Conservation (phyloP, 805 yeast species). For the Priceomyces haplophilus region DNA sequence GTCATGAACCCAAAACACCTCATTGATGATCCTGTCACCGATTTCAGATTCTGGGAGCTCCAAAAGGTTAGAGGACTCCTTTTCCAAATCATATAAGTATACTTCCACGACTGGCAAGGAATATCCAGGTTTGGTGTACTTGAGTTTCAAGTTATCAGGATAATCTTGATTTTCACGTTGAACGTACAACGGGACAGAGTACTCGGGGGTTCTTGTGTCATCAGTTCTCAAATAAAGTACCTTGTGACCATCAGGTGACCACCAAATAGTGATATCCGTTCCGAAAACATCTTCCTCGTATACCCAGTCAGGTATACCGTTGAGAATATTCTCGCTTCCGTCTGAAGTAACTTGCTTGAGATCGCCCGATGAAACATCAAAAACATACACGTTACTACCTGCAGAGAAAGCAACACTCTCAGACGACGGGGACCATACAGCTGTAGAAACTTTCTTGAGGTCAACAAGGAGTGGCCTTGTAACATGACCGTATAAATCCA, state of each 20-base stretch:
- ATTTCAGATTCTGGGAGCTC: slow-evolving; percentile 17
- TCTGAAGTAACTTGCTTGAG: slow-evolving; percentile 43
- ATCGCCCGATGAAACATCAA: slow-evolving; percentile 28
- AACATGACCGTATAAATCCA: slow-evolving; percentile 44
- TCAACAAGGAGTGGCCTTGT: slow-evolving; percentile 19
- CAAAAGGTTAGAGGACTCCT: slow-evolving; percentile 16
- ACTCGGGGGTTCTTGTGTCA: slow-evolving; percentile 56
- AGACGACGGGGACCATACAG: slow-evolving; percentile 62
- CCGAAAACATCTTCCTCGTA: slow-evolving; percentile 77
- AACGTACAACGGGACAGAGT: slow-evolving; percentile 51
- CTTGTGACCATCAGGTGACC: slow-evolving; percentile 62
- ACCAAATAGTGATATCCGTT: slow-evolving; percentile 62
- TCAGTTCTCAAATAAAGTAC: slow-evolving; percentile 55
- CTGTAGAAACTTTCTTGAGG: slow-evolving; percentile 42
- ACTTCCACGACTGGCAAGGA: slow-evolving; percentile 55
- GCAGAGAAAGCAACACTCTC: slow-evolving; percentile 53
- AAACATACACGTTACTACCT: slow-evolving; percentile 53
- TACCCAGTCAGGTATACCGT: slow-evolving; percentile 81
- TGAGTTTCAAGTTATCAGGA: slow-evolving; percentile 44
- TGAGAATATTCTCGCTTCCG: slow-evolving; percentile 51
- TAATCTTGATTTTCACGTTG: slow-evolving; percentile 37
- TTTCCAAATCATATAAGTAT: slow-evolving; percentile 36
- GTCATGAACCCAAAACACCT: slow-evolving; percentile 54
- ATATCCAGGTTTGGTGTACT: slow-evolving; percentile 72
- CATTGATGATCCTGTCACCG: slow-evolving; percentile 54